Conservation (phyloP, 768 basidiomycete genomes). For the Auricularia auricula-judae region DNA sequence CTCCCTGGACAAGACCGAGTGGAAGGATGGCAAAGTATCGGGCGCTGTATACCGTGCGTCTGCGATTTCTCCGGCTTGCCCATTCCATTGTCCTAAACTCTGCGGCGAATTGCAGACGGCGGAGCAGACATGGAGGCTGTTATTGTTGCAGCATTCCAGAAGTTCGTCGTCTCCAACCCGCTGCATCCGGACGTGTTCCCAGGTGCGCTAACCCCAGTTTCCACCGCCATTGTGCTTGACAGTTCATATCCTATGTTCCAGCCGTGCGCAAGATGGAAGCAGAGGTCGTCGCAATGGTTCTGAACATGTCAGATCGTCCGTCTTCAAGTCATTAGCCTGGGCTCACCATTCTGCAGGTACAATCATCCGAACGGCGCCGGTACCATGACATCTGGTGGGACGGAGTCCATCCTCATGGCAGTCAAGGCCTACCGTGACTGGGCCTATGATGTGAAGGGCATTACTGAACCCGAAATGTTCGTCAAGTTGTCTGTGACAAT, state of each 20-base stretch:
- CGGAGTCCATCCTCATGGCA: slow-evolving; percentile 93
- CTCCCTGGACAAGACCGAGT: slow-evolving; percentile 37
- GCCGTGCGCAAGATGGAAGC: slow-evolving; percentile 95
- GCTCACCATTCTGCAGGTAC: slow-evolving; percentile 26
- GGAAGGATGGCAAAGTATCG: slow-evolving; percentile 64
- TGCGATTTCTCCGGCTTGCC: neutral
- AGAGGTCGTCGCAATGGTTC: slow-evolving; percentile 81
- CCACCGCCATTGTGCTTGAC: neutral
- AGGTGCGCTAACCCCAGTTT: slow-evolving; percentile 7
- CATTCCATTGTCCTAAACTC: neutral
- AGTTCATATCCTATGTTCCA: slow-evolving; percentile 2
- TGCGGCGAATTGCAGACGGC: slow-evolving; percentile 41
- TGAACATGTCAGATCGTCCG: slow-evolving; percentile 35
- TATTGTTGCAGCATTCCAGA: slow-evolving; percentile 68
- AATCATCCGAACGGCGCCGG: slow-evolving; percentile 80
- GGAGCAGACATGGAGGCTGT: slow-evolving; percentile 72
- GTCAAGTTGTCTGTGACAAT: slow-evolving; percentile 12
- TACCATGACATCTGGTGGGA: slow-evolving; percentile 89
- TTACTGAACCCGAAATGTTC: slow-evolving; percentile 87
- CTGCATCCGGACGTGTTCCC: slow-evolving; percentile 92
- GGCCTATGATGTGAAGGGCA: slow-evolving; percentile 75
- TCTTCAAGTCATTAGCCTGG: slow-evolving; percentile 3
- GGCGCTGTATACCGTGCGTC: slow-evolving; percentile 77
- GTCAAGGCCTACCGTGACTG: slow-evolving; percentile 92
- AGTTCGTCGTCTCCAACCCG: slow-evolving; percentile 80